These are phyloP conservation scores for Ocimum tenuiflorum DNA, from an alignment of 257 asterid genomes.

Conservation along the genomic window DNA sequence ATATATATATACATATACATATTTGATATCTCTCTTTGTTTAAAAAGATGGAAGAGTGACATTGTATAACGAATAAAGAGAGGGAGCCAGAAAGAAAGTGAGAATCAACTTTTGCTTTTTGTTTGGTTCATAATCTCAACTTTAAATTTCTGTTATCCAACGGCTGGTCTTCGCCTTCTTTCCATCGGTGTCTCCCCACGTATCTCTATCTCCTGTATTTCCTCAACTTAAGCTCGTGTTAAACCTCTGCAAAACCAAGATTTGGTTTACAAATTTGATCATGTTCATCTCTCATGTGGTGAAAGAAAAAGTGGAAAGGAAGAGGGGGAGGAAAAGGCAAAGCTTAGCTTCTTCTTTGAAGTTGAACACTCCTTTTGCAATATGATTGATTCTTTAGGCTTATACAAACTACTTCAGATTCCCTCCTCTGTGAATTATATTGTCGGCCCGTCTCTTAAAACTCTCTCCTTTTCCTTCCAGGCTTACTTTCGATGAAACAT, in stretches of 20 bases:
- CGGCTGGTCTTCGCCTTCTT: conserved; percentile 47
- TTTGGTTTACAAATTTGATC: conserved; percentile 23
- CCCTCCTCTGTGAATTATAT: conserved; percentile 37
- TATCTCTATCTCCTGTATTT: background rate
- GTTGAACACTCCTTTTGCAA: conserved; percentile 49
- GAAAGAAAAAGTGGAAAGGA: conserved; percentile 25
- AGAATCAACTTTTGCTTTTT: conserved; percentile 48
- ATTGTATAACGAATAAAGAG: conserved; percentile 39
- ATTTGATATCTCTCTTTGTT: conserved; percentile 29
- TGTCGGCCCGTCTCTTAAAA: conserved; percentile 30
- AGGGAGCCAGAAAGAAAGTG: conserved; percentile 43
- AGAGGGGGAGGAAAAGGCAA: conserved; percentile 38
- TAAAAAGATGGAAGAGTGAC: conserved; percentile 55
- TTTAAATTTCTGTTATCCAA: conserved; percentile 68
- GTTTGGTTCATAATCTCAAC: conserved; percentile 34
- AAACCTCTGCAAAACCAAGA: conserved; percentile 27
- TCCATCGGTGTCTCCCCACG: conserved; percentile 12
- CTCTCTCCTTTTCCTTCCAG: conserved; percentile 37
- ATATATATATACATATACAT: too few relatives aligned
- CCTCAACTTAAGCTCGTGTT: conserved; percentile 14
- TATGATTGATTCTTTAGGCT: conserved; percentile 60
- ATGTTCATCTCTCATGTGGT: conserved; percentile 35
- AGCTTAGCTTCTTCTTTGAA: conserved; percentile 68
- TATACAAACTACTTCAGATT: conserved; percentile 41
- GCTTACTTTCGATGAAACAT: conserved; percentile 35